Evolutionary conservation across 768 basidiomycete genomes (phyloP).

Genomic region (Lentinula lateritia): DNA sequence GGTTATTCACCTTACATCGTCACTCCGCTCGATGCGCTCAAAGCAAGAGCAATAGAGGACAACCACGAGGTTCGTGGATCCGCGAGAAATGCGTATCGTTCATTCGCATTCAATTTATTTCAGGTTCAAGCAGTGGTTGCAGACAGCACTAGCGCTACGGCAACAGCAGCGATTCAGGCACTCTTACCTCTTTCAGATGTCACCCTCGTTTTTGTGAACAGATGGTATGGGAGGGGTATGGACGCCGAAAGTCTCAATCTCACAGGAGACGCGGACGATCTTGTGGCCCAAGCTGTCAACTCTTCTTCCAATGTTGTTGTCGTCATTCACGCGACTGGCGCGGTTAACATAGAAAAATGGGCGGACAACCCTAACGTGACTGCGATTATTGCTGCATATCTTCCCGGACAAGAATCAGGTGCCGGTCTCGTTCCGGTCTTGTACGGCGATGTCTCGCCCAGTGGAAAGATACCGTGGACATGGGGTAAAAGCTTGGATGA

Average conservation of each 20-base stretch:
- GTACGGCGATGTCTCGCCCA: slow-evolving; percentile 45
- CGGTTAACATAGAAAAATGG: slow-evolving; percentile 28
- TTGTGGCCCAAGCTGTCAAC: slow-evolving; percentile 27
- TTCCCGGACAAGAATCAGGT: slow-evolving; percentile 45
- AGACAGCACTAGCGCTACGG: not conserved
- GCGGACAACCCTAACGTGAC: slow-evolving; percentile 32
- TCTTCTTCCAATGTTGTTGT: slow-evolving; percentile 28
- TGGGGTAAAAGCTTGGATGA: slow-evolving; percentile 39
- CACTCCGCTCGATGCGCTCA: slow-evolving; percentile 3
- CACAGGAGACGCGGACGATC: slow-evolving; percentile 27
- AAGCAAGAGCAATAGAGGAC: not conserved
- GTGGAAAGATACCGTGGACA: slow-evolving; percentile 46
- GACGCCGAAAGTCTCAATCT: slow-evolving; percentile 23
- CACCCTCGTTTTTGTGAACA: not conserved
- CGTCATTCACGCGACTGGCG: slow-evolving; percentile 34
- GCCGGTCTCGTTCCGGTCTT: slow-evolving; percentile 46
- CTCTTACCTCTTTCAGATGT: not conserved
- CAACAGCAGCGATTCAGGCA: not conserved
- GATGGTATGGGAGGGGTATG: not conserved
- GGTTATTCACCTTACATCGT: not conserved
- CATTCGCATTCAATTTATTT: not conserved
- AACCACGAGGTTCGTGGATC: not conserved
- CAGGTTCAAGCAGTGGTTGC: not conserved
- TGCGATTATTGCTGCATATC: slow-evolving; percentile 27
- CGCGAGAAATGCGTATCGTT: no score